Evolutionary conservation across 345 rosid genomes (phyloP).

Genomic region (Reutealis trisperma): DNA sequence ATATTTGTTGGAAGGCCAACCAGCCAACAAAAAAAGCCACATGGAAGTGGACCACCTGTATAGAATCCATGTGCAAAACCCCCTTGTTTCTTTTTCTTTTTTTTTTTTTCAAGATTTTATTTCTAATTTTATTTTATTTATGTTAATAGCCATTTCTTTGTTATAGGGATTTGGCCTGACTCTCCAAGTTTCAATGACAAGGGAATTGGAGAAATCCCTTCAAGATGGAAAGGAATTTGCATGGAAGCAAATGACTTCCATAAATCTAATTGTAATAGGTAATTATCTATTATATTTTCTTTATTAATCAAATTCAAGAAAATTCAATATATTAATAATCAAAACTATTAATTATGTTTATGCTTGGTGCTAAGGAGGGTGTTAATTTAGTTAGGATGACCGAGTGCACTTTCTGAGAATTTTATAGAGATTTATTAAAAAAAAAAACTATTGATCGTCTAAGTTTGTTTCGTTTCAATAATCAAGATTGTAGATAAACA

Average conservation of each 20-base stretch:
- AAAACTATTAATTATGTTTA: too few species aligned
- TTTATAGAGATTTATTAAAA: too few species aligned
- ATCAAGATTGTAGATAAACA: neutral
- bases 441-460: too few species aligned
- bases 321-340: too few species aligned
- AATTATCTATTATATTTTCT: neutral
- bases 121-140: neutral
- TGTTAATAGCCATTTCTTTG: neutral
- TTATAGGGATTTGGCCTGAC: conserved; percentile 66
- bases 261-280: conserved; percentile 69
- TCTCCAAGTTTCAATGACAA: conserved; percentile 61
- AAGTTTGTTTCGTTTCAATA: neutral
- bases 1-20: neutral
- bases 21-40: conserved; percentile 7
- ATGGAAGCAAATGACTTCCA: conserved; percentile 60
- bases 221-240: conserved; percentile 68
- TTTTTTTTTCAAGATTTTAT: neutral
- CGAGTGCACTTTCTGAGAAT: too few species aligned
- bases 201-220: conserved; percentile 57
- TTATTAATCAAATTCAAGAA: too few species aligned
- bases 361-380: too few species aligned
- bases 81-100: neutral
- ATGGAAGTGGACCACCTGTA: neutral
- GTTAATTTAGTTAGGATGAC: too few species aligned
- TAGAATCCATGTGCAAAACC: conserved; percentile 7